phyloP scores from a whole-genome alignment of 768 basidiomycete species.

The Hypholoma fasciculare region DNA sequence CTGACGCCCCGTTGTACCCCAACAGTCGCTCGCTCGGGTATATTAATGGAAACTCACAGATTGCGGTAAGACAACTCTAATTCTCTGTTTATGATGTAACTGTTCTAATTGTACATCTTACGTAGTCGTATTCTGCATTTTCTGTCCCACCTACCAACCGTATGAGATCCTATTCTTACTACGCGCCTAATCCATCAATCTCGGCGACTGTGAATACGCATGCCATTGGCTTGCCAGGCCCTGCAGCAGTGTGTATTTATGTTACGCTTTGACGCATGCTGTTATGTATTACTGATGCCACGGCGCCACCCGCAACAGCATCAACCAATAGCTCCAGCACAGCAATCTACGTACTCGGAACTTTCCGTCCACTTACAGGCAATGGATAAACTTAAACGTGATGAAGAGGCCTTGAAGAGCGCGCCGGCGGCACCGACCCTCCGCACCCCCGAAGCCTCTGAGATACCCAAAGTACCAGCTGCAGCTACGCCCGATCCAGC shows the following conservation, averaged over 20 bases:
- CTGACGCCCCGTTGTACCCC: neutral
- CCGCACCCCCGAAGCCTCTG: neutral
- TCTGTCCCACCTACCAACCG: neutral
- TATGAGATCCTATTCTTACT: neutral
- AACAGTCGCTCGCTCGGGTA: neutral
- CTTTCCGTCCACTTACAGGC: slow-evolving; percentile 23
- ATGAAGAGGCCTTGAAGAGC: slow-evolving; percentile 6
- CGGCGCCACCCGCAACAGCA: slow-evolving; percentile 10
- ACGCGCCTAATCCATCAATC: neutral
- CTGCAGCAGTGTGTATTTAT: neutral
- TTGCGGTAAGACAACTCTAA: neutral
- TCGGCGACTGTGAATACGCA: neutral
- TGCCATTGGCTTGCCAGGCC: neutral
- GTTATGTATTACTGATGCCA: neutral
- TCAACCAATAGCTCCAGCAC: slow-evolving; percentile 19
- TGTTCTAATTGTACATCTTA: neutral
- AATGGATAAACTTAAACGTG: slow-evolving; percentile 8
- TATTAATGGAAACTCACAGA: neutral
- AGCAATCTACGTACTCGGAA: slow-evolving; percentile 26
- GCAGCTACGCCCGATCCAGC: no score
- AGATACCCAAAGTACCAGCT: neutral
- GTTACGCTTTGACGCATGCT: neutral
- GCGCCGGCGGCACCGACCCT: neutral
- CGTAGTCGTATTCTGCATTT: neutral
- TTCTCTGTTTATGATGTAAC: neutral